phyloP scores from a whole-genome alignment of 306 rosid genomes.

The cucumber (Cucumis sativus) region DNA sequence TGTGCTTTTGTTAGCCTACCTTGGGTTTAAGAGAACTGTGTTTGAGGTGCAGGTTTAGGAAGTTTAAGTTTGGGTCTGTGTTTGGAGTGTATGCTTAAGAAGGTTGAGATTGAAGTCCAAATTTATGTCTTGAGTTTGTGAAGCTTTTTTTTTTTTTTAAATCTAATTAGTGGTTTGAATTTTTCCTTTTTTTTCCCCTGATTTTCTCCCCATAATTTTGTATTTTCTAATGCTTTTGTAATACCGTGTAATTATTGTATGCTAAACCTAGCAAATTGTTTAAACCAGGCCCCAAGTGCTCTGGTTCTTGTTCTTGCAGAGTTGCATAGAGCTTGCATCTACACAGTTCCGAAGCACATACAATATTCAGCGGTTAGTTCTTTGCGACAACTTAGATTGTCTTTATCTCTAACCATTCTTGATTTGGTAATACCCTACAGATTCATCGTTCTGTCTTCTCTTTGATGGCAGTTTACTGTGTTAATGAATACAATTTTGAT shows the following conservation, averaged over 20 bases:
- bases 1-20: too few species aligned
- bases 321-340: slow-evolving; percentile 66
- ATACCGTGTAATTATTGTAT: neutral
- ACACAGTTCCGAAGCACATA: slow-evolving; percentile 82
- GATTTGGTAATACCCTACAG: neutral
- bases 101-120: too few species aligned
- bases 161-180: neutral
- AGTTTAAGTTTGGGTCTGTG: too few species aligned
- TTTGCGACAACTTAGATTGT: neutral
- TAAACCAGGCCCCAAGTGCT: slow-evolving; percentile 50
- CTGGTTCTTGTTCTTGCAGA: slow-evolving; percentile 85
- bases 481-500: neutral
- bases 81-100: too few species aligned
- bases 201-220: neutral
- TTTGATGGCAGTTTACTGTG: neutral
- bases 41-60: too few species aligned
- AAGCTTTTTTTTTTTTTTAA: neutral
- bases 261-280: slow-evolving; percentile 6
- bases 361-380: slow-evolving; percentile 42
- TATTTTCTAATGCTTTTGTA: neutral
- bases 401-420: neutral
- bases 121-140: neutral
- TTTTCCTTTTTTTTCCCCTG: too few species aligned
- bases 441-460: neutral
- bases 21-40: too few species aligned